These are phyloP conservation scores for Fusarium fujikuroi DNA, from an alignment of 2,329 filamentous ascomycete species.

Conservation along the genomic window DNA sequence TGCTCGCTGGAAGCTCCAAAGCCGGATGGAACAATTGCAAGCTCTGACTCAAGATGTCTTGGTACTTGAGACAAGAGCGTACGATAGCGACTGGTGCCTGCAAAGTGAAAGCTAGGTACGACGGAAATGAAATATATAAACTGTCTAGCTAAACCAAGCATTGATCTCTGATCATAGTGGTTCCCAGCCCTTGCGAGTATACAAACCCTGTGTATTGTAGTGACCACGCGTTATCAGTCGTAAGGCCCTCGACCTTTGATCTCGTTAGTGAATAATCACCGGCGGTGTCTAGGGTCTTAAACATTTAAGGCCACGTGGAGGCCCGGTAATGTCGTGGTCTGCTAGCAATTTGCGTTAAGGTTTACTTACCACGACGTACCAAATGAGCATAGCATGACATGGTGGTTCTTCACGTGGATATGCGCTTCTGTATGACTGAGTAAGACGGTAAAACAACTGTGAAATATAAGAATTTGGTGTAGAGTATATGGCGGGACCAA, in stretches of 20 bases:
- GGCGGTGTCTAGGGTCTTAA: too few relatives aligned
- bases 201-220: background rate
- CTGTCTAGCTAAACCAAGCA: background rate
- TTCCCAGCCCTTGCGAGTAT: background rate
- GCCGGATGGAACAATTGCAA: background rate
- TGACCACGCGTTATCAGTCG: background rate
- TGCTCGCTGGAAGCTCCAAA: background rate
- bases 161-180: background rate
- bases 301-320: background rate
- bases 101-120: background rate
- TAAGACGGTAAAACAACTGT: rapidly evolving
- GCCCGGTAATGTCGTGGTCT: background rate
- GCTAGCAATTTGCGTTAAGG: background rate
- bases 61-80: background rate
- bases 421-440: background rate
- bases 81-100: background rate
- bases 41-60: too few relatives aligned
- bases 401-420: background rate
- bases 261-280: background rate
- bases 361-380: background rate
- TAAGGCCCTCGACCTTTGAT: background rate
- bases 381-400: background rate
- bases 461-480: background rate
- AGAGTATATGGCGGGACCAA: background rate
- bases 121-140: background rate